These are phyloP conservation scores for Leishmania major DNA, from an alignment of 208 protist species.

Conservation along the genomic window DNA sequence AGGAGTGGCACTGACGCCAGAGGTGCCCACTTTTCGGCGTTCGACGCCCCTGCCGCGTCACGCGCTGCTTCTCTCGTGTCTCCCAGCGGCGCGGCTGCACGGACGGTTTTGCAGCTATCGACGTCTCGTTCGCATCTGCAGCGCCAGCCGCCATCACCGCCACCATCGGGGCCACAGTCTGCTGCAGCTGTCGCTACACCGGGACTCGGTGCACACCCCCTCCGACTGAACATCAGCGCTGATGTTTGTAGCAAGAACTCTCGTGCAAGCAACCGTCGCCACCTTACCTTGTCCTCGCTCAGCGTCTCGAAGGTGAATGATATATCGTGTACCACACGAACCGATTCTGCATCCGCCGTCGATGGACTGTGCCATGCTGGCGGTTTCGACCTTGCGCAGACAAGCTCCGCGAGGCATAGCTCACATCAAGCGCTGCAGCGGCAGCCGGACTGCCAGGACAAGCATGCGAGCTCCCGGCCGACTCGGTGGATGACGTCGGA, in stretches of 20 bases:
- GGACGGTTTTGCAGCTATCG: not conserved
- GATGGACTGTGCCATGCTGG: not conserved
- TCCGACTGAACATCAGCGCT: not conserved
- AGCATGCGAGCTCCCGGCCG: not conserved
- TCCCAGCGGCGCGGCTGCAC: not conserved
- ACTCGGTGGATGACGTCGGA: not conserved
- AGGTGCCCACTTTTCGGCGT: not conserved
- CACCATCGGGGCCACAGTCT: not conserved
- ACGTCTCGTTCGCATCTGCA: not conserved
- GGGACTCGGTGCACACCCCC: not conserved
- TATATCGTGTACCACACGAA: not conserved
- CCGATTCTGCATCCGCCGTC: not conserved
- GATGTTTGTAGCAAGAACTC: not conserved
- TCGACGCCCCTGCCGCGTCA: not conserved
- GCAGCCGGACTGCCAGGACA: not conserved
- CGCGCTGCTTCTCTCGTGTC: not conserved
- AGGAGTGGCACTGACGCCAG: not conserved
- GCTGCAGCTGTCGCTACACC: not conserved
- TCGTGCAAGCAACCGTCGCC: not conserved
- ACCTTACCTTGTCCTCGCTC: conserved; percentile 5
- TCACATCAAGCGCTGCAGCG: not conserved
- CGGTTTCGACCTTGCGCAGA: not conserved
- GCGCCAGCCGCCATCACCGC: not conserved
- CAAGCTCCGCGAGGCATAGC: not conserved
- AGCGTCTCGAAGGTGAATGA: conserved; percentile 8